Evolutionary conservation across 805 yeast species (phyloP).

Genomic region (Candida lessepsii): DNA sequence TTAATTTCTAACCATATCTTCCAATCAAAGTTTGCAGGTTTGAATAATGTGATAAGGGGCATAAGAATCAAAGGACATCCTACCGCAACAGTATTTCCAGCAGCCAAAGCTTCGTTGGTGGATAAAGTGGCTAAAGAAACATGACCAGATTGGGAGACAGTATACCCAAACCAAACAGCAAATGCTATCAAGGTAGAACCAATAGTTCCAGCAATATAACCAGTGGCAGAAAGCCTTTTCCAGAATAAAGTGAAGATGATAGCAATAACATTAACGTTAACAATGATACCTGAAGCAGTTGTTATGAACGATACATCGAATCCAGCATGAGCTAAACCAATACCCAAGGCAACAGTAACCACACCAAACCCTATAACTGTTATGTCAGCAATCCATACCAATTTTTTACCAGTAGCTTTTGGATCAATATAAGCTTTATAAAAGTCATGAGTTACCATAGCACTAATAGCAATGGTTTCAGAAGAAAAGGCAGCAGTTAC

Average conservation of each 20-base stretch:
- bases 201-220: constrained; percentile 39
- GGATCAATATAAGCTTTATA: constrained; percentile 25
- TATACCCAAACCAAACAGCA: constrained; percentile 33
- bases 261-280: constrained; percentile 24
- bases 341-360: constrained; percentile 21
- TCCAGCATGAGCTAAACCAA: constrained; percentile 24
- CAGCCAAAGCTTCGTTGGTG: constrained; percentile 17
- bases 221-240: constrained; percentile 33
- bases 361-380: constrained; percentile 24
- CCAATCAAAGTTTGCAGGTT: constrained; percentile 17
- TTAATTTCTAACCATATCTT: constrained; percentile 14
- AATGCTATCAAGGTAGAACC: constrained; percentile 37
- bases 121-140: constrained; percentile 14
- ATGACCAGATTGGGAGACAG: constrained; percentile 15
- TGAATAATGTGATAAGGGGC: constrained; percentile 12
- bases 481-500: constrained; percentile 43
- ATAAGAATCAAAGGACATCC: constrained; percentile 14
- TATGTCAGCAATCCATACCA: constrained; percentile 21
- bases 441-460: constrained; percentile 29
- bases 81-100: constrained; percentile 17
- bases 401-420: constrained; percentile 23
- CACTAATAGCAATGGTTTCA: constrained; percentile 40
- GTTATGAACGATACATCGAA: constrained; percentile 28
- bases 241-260: constrained; percentile 23
- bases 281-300: constrained; percentile 25